phyloP scores from a whole-genome alignment of 345 rosid species.

The Nephelium lappaceum region DNA sequence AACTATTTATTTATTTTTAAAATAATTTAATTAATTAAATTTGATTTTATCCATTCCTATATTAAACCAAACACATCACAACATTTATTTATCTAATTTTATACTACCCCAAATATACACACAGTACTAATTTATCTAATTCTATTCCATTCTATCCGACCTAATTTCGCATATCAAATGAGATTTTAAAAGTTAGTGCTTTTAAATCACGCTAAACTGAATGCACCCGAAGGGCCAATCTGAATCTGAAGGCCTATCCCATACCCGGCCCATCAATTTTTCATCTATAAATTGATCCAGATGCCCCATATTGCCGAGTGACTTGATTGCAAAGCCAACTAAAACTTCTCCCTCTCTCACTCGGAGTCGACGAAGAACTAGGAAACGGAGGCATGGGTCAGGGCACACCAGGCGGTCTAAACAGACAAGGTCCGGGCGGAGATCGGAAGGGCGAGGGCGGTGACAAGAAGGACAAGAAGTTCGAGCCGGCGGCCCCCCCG shows the following conservation, averaged over 20 bases:
- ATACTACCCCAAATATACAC: too few species aligned
- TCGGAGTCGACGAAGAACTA: neutral
- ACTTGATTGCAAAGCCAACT: conserved; percentile 32
- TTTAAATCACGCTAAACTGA: too few species aligned
- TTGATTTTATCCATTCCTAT: too few species aligned
- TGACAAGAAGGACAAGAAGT: conserved; percentile 91
- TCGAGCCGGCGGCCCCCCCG: conserved; percentile 91
- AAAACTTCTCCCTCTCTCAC: neutral
- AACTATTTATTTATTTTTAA: too few species aligned
- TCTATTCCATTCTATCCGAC: too few species aligned
- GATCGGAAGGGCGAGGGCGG: conserved; percentile 74
- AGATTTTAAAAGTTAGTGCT: too few species aligned
- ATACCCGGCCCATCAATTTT: neutral
- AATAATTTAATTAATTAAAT: too few species aligned
- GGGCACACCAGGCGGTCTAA: conserved; percentile 84
- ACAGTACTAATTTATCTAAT: too few species aligned
- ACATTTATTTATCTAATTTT: too few species aligned
- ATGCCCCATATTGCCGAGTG: neutral
- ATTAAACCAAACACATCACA: too few species aligned
- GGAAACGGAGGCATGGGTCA: conserved; percentile 64
- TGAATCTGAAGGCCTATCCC: neutral
- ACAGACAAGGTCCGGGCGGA: conserved; percentile 66
- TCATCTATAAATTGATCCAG: neutral
- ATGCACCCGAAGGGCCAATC: too few species aligned
- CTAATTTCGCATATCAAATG: too few species aligned